Evolutionary conservation across 2,329 filamentous ascomycete genomes (phyloP), one percentile per base, ranked within the genome.

Genomic region (Arthroderma sp.): DNA sequence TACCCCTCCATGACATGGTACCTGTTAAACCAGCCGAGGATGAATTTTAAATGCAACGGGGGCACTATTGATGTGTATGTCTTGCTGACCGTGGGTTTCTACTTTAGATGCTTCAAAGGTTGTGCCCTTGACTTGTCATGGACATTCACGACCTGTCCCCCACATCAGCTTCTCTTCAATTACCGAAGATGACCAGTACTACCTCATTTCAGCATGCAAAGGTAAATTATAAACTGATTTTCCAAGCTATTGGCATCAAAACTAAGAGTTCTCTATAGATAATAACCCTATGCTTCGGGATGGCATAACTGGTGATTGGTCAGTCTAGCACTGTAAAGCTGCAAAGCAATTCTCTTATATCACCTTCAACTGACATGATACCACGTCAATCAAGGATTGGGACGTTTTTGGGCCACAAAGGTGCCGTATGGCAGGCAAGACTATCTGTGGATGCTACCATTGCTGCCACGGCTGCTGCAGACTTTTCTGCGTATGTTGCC

Each of bases 221-320:
- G 86, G 86, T 88, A 54, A 41, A 41, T 15, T 47, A 47, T 41
- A n/a, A 28, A 58, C 47, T 55, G 15, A 28, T 56, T n/a, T 33
- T 21, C 33, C 9, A 23, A 13, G 31, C 33, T 54, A 25, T 51
- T 28, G 9, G 8, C 23, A 51, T 9, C n/a, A 4, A 5, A 13
- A 33, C 25, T 51, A 51, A 51, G 25, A 31, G n/a, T n/a, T 19
- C 19, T 17, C 47, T 59, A 57, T 71, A 91, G 93, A 98, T 77
- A 91, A 91, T 68, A 97, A 97, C 71, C 93, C 93, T 54, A 97
- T 97, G 91, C 86, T 98, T 65, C 88, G 93, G 63, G 89, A 97
- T 75, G 93, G 93, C 61, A 81, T 94, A 61, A 98, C 91, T 52
- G 93, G 93, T 59, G 91, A 96, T 72, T 96, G 91, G 87, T 87